Percentiles rank a stretch among this genome's conserved stretches.
These are phyloP conservation scores for Peribolospora kevripleyi DNA, from an alignment of 768 basidiomycete genomes.

Conservation along the genomic window DNA sequence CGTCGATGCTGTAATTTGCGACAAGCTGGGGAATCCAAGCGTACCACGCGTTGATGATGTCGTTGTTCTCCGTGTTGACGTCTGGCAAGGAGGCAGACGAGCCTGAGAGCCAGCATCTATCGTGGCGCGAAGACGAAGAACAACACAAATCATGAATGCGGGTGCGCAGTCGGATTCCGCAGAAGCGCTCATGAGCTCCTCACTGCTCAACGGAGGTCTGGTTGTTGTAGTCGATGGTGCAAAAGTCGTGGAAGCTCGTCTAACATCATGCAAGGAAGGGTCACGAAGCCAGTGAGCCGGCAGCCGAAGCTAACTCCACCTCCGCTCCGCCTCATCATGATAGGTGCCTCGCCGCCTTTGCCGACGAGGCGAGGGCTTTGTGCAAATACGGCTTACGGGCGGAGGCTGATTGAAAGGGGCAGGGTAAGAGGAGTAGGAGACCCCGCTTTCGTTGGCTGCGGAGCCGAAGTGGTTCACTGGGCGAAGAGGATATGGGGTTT, in stretches of 20 bases:
- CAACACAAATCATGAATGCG: too few relatives aligned
- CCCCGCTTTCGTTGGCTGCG: background rate
- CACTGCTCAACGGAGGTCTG: background rate
- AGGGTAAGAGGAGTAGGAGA: too few relatives aligned
- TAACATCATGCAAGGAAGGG: conserved; percentile 11
- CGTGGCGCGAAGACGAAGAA: conserved; percentile 23
- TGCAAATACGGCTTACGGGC: too few relatives aligned
- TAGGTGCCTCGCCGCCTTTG: too few relatives aligned
- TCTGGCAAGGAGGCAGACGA: conserved; percentile 39
- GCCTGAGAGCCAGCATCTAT: conserved; percentile 55
- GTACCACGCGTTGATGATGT: conserved; percentile 38
- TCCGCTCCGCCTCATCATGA: too few relatives aligned
- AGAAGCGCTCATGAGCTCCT: conserved; percentile 24
- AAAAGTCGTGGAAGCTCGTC: conserved; percentile 55
- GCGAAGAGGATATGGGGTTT: conserved; percentile 27
- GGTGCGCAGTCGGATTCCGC: conserved; percentile 22
- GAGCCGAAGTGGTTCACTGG: conserved; percentile 13
- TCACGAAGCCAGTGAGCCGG: too few relatives aligned
- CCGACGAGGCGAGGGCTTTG: too few relatives aligned
- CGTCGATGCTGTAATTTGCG: conserved; percentile 48
- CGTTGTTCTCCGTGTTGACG: conserved; percentile 44
- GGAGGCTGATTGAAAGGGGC: too few relatives aligned
- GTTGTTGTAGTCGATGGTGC: conserved; percentile 45
- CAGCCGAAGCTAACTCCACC: too few relatives aligned
- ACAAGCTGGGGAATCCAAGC: conserved; percentile 47